These are phyloP conservation scores for Anthoceros angustus DNA, from an alignment of 225 moss, liverwort and hornwort species.

Conservation along the genomic window DNA sequence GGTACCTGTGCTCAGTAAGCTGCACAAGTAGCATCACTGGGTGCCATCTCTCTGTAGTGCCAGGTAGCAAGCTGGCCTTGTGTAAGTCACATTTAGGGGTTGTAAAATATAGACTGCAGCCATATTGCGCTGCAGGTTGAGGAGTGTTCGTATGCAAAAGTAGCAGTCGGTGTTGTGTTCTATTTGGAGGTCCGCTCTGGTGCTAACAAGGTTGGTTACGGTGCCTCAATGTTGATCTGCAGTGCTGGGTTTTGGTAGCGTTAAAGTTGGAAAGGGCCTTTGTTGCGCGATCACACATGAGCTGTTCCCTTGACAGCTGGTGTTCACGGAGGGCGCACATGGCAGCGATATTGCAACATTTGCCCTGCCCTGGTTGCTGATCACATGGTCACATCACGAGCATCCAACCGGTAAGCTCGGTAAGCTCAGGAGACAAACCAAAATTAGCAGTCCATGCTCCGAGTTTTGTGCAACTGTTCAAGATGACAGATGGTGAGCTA, in stretches of 20 bases:
- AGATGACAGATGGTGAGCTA: no score
- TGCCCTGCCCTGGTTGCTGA: no score
- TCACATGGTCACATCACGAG: no score
- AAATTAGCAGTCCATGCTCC: no score
- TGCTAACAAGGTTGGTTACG: not conserved
- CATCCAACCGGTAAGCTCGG: no score
- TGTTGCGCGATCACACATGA: no score
- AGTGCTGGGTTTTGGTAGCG: slow-evolving; percentile 4
- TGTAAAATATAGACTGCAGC: not conserved
- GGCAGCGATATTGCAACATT: no score
- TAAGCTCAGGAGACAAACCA: no score
- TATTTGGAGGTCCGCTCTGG: not conserved
- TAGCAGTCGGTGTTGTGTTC: not conserved
- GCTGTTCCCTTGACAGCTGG: no score
- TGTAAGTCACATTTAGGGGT: not conserved
- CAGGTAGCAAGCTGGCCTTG: not conserved
- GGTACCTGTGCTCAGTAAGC: not conserved
- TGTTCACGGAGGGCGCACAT: no score
- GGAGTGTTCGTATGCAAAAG: not conserved
- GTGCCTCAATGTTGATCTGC: not conserved
- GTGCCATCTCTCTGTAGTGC: not conserved
- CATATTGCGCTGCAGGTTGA: not conserved
- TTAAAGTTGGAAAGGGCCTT: not conserved
- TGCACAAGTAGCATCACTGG: not conserved
- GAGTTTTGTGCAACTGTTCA: no score